Conservation (phyloP, 164 flowering plant genomes). For the Vitis vinifera region DNA sequence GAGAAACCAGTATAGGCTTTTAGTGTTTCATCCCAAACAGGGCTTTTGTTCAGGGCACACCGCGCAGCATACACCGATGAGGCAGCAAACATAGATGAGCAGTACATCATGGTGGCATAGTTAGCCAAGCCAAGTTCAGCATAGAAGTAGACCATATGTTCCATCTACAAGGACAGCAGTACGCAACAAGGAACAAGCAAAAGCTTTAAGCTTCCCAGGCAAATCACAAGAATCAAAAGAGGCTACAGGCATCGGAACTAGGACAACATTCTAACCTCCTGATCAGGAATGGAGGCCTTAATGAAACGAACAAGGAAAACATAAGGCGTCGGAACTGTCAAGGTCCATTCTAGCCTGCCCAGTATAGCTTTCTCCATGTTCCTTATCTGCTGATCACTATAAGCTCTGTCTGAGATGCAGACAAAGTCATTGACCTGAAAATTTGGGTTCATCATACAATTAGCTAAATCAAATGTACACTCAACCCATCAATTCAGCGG, state of each 20-base stretch:
- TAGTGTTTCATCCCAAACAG: constrained; percentile 63
- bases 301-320: constrained; percentile 58
- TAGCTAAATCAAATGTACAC: background rate
- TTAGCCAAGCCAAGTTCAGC: constrained; percentile 56
- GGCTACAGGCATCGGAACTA: too few species aligned
- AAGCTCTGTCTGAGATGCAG: constrained; percentile 55
- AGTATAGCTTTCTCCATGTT: constrained; percentile 61
- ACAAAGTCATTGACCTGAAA: constrained; percentile 58
- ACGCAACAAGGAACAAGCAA: too few species aligned
- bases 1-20: constrained; percentile 56
- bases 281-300: constrained; percentile 50
- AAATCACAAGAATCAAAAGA: too few species aligned
- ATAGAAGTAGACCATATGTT: constrained; percentile 45
- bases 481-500: background rate
- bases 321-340: constrained; percentile 68
- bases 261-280: constrained; percentile 21
- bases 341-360: constrained; percentile 51
- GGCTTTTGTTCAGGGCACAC: constrained; percentile 39
- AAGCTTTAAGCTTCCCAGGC: too few species aligned
- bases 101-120: constrained; percentile 21
- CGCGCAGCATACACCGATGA: constrained; percentile 70
- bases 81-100: constrained; percentile 56
- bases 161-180: constrained; percentile 29
- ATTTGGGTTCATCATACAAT: background rate
- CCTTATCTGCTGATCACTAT: constrained; percentile 42